Base-by-base conservation (phyloP, 352 stramenopile species). In the Hyaloperonospora arabidopsidis region DNA sequence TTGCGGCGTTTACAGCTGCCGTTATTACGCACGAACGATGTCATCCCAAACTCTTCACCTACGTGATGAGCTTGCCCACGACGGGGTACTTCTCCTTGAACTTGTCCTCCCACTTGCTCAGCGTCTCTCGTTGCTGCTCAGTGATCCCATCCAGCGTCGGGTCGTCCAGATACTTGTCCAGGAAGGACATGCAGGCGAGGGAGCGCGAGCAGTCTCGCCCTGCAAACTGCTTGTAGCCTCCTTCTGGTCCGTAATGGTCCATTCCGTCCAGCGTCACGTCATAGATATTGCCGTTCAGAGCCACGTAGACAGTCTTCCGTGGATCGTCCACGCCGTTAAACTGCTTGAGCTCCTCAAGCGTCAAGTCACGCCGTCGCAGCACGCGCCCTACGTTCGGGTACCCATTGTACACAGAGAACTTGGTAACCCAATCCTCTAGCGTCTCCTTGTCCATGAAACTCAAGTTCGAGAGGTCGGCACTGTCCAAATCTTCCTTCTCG, bases 151-250 rank as follows among this genome's bases (percentile, higher is more conserved):
- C 84, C 34, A 97, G 73, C 60, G 70, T 84, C 39, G 83, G 77
- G 68, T 97, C 96, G 62, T 97, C 90, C 23, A 97, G 58, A 72
- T 97, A 82, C 23, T 95, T 88, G 22, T 92, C 77, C 54, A 97
- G 79, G 60, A 98, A 97, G 59, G 93, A 97, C 94, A 98, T 98
- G 61, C 95, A 92, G 15, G 94, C 95, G 40, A 98, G 74, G 32
- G 95, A 94, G 38, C 95, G 76, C 14, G 93, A 97, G 52, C 88
- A 96, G 65, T 99, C 95, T 34, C 87, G 87, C 13, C 96, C 96
- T 5, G 95, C 96, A 70, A 99, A 98, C 63, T 90, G 76, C 51
- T 97, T 87, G 77, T 99, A 99, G 32, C 89, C 79, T 17, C 93
- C 86, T 35, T 89, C 87, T 1, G 89, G 79, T 29, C 90, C 91